Conservation (phyloP, 768 basidiomycete species). For the Calocera viscosa region DNA sequence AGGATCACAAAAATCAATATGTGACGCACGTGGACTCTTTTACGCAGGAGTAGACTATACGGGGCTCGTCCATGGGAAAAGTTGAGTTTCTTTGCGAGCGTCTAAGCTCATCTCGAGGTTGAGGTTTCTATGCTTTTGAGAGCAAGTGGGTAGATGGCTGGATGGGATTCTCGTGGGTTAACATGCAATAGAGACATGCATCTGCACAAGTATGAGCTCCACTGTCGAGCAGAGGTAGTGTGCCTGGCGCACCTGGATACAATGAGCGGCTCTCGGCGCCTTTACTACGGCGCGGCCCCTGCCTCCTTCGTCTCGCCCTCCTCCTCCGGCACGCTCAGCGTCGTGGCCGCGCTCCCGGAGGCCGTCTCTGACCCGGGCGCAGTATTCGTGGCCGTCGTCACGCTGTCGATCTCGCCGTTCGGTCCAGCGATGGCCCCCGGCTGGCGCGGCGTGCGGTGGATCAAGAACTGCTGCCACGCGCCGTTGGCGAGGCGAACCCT, state of each 20-base stretch:
- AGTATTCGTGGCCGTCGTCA: not conserved
- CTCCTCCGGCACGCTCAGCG: not conserved
- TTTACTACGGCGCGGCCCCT: not conserved
- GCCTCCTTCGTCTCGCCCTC: not conserved
- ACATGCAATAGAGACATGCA: not conserved
- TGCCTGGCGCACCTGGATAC: not conserved
- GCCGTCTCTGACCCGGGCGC: not conserved
- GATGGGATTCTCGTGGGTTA: not conserved
- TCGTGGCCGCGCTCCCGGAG: not conserved
- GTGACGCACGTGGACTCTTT: not conserved
- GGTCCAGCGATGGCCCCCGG: not conserved
- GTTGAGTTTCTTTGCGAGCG: not conserved
- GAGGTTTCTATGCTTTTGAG: not conserved
- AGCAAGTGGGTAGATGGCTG: not conserved
- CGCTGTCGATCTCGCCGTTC: not conserved
- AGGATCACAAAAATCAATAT: not conserved
- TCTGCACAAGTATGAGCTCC: not conserved
- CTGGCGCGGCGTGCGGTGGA: slow-evolving; percentile 43
- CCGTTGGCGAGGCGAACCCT: slow-evolving; percentile 53
- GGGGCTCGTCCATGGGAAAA: not conserved
- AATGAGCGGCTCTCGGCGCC: not conserved
- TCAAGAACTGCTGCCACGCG: slow-evolving; percentile 48
- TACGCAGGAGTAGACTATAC: not conserved
- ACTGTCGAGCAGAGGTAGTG: not conserved
- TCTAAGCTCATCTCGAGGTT: not conserved